Base-by-base conservation (phyloP, 148 eudicot genomes). In the Hydrangea macrophylla region DNA sequence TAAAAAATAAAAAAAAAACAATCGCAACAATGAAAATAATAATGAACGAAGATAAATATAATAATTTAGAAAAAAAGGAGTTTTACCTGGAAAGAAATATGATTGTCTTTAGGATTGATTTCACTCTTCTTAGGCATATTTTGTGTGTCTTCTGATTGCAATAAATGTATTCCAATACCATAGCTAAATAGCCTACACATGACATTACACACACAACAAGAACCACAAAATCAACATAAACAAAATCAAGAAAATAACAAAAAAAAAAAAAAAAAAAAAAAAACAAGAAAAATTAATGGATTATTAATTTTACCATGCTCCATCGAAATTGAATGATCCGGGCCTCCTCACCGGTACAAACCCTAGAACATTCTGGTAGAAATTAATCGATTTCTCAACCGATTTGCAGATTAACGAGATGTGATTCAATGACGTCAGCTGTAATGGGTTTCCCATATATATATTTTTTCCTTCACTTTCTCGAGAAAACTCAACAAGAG, bases 51-150 rank as follows among this genome's bases (percentile, higher is more conserved):
- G 7, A 26, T 11, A 9, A 25, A 55, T 17, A 17, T 6, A 48
- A 24, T 11, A 10, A 27, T 57, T n/a, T 57, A 7, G n/a, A 33
- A 23, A 18, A 55, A 39, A 7, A 60, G 25, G 25, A n/a, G n/a
- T n/a, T n/a, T n/a, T 76, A 92, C 97, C 97, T 92, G 97, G 56
- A 92, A 92, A 13, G 97, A 92, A 69, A 92, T 92, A 74, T 92
- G 97, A 45, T 89, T 89, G 31, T 87, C 92, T 64, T 92, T 87
- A 58, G 97, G 96, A 66, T 89, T 87, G 56, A 92, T 89, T 64
- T 77, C 90, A 0, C 68, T 79, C 69, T 89, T 92, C 81, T 74
- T 78, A 0, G 81, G 84, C 80, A 84, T 70, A 9, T 78, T 78
- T 12, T 84, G 91, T 20, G 91, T 89, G 8, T 89, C 86, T 23